Base-by-base conservation (phyloP, 2,329 filamentous ascomycete genomes). In the Neurospora crassa region DNA sequence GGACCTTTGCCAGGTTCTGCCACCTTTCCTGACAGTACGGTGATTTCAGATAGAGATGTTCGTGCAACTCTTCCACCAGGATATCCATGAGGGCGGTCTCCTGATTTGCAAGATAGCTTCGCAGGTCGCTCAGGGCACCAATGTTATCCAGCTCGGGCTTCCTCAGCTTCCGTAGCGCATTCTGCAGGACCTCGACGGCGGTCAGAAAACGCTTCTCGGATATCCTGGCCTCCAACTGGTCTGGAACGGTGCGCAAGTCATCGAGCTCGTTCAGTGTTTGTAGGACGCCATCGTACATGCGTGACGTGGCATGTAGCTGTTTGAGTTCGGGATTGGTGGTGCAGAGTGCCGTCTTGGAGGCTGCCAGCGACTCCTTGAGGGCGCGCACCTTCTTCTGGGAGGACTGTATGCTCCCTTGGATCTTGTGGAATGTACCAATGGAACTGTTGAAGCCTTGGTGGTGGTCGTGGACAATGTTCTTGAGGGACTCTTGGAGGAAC, bases 381-480 rank as follows among this genome's bases (percentile, higher is more conserved):
- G 86, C 84, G 72, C 95, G 89, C 70, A 99, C 93, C 72, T 93
- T 90, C 77, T 90, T 90, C 81, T 99, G 96, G 18, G 94, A 97
- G 69, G 89, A 86, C 77, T 95, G 92, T 75, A 99, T 96, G 81
- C 93, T 97, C 69, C 90, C 89, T 80, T 99, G 96, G 73, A 99
- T 99, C 81, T 97, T 97, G 84, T 99, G 96, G 79, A 98, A 99
- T 24, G 95, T 98, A 80, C 95, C 96, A 74, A 99, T 98, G 69
- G 95, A 97, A 81, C 93, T 97, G 82, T 98, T 99, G 86, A 99
- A 99, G 67, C 96, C 96, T 81, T 99, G 96, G 79, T 99, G 95
- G 79, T 99, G 95, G 82, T 99, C 95, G 80, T 99, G 97, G 37
- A 99, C 96, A 76, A 99, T 97, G 42, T 90, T 90, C 81, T 97